A percentile compares a stretch with the other conserved stretches of the same genome.
Evolutionary conservation across 139 green algal genomes (phyloP).

Genomic region (Chlamydomonas sp.): DNA sequence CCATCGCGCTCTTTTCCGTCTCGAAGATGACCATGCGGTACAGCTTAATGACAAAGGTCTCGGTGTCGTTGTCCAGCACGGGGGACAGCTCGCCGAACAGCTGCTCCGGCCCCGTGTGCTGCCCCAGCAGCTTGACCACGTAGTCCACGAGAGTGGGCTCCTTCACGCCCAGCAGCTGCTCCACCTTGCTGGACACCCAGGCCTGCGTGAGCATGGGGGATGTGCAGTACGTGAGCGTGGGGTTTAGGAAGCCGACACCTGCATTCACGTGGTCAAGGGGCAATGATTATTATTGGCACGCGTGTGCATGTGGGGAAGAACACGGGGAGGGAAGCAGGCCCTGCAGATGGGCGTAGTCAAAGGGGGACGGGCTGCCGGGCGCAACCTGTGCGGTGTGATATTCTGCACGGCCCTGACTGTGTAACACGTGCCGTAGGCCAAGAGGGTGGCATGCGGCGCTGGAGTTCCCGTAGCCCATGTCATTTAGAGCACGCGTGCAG

Average conservation of each 20-base stretch:
- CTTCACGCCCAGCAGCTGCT: constrained; percentile 72
- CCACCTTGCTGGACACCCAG: constrained; percentile 88
- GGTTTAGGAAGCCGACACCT: no score
- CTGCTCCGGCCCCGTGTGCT: constrained; percentile 26
- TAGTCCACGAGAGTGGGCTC: constrained; percentile 75
- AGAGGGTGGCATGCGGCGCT: no score
- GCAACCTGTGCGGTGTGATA: no score
- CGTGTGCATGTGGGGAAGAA: neutral
- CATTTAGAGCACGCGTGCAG: no score
- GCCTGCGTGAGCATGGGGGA: neutral
- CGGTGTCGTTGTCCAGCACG: constrained; percentile 86
- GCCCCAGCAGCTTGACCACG: constrained; percentile 61
- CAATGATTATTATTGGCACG: no score
- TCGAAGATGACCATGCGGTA: constrained; percentile 94
- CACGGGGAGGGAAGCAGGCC: neutral
- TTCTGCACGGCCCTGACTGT: no score
- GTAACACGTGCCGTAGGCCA: no score
- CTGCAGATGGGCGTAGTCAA: neutral
- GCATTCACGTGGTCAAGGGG: no score
- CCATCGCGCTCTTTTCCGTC: constrained; percentile 54
- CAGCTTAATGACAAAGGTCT: constrained; percentile 91
- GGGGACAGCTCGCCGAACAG: constrained; percentile 76
- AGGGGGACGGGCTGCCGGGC: neutral
- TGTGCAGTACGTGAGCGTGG: no score
- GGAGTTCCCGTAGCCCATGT: no score